Base-by-base conservation (phyloP, 2,329 filamentous ascomycete species). In the Aspergillus texensis region DNA sequence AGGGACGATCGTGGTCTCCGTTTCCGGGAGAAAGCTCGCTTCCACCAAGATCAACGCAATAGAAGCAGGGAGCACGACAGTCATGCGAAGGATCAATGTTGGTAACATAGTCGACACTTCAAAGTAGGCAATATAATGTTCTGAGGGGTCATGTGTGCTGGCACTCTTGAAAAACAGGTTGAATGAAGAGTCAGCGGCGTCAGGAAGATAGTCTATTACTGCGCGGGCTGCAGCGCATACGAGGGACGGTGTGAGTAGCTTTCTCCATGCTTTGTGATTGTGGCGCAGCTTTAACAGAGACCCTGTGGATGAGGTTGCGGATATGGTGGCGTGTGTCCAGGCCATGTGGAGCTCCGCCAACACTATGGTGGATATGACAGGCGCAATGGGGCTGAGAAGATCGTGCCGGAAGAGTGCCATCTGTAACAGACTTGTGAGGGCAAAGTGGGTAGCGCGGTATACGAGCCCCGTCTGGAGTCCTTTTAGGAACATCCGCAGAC, bases 261-360 rank as follows among this genome's bases (percentile, higher is more conserved):
- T 36, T 21, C 19, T 24, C 52, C 52, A 54, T 39, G 32, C 34
- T 39, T 16, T 54, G 10, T 24, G 52, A 8, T 36, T 54, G 32
- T 21, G 52, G 4, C 52, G 32, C 19, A 54, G n/a, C 14, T 54
- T 54, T n/a, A 36, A 36, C n/a, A 54, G n/a, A 16, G 52, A 54
- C 2, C 30, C 52, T 36, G 52, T 54, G 19, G 52, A 36, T 3
- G 52, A 54, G 19, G 52, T 54, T 54, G 52, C 32, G n/a, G 52
- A 54, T 54, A 54, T 54, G 11, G 32, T 54, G 52, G 52, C 30
- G 21, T 54, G 52, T 9, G 52, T 54, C 32, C 52, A 54, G 9
- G 52, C 32, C 52, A 54, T 54, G 52, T 54, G 52, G 52, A 36
- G 52, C 10, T 54, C 32, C 3, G 52, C n/a, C 5, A 54, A 30